Base-by-base conservation (phyloP, 2,329 filamentous ascomycete species). In the Erysiphe pulchra region DNA sequence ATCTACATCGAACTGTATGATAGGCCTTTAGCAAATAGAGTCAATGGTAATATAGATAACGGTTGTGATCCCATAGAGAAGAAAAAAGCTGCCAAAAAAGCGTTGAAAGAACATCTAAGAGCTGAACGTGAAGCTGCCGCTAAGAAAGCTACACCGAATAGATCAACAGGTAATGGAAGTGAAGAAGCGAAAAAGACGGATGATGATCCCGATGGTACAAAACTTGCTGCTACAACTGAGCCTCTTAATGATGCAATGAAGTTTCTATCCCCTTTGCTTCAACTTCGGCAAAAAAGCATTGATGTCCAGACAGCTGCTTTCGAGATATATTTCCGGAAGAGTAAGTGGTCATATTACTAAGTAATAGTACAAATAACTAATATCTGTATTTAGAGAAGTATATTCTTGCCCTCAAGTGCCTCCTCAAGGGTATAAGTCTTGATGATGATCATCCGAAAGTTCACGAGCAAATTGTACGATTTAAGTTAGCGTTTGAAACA, bases 81-180 rank as follows among this genome's bases (percentile, higher is more conserved):
- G 53, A 92, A 87, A 66, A 92, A 87, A 66, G 83, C 81, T 0
- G 69, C 79, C 28, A 92, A 92, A 66, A 93, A 92, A 65, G 82
- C 84, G 0, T 83, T 79, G 62, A 90, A 82, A 59, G 83, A 87
- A 54, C 75, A 74, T 20, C 71, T 77, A 51, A 75, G 71, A 53
- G 66, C 78, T 32, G 80, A 86, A 60, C 77, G 82, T 56, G 78
- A 82, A 52, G 82, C 85, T 37, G 77, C 78, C 24, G 83, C 85
- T 52, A 82, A 76, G 56, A 82, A 83, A 65, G 78, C 79, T 51
- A 85, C 92, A 51, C 82, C 84, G 7, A 84, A 92, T 60, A 87
- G 85, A 65, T 39, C 54, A 10, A 69, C 72, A 24, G 70, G 74
- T 46, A 67, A 67, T 20, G 67, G 70, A 31, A 72, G 70, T 37